Conservation (phyloP, 2,329 filamentous ascomycete species). For the Leptographium galeiforme region DNA sequence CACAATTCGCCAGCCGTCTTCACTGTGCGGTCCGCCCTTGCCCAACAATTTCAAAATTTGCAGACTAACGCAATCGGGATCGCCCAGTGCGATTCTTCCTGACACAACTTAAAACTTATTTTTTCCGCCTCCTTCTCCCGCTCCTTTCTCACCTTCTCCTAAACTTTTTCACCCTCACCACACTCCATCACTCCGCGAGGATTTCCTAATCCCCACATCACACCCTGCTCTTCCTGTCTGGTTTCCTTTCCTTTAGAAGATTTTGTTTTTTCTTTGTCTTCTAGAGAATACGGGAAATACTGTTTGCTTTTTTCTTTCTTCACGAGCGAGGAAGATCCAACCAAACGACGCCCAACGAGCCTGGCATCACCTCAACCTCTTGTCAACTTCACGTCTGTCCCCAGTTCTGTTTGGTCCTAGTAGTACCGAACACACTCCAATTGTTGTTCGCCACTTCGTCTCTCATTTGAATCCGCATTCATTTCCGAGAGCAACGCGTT, state of each 20-base stretch:
- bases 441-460: constrained; percentile 5
- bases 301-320: constrained; percentile 9
- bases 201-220: constrained; percentile 16
- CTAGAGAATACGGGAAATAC: constrained; percentile 25
- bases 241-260: constrained; percentile 29
- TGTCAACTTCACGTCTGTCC: neutral
- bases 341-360: constrained; percentile 14
- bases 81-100: constrained; percentile 7
- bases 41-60: neutral
- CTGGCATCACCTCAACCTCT: neutral
- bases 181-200: constrained; percentile 12
- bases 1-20: neutral
- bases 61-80: constrained; percentile 3
- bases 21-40: neutral
- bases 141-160: constrained; percentile 7
- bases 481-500: constrained; percentile 10
- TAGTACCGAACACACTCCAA: neutral
- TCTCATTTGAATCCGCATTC: constrained; percentile 10
- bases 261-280: constrained; percentile 25
- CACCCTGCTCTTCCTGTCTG: constrained; percentile 16
- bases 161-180: constrained; percentile 14
- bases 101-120: constrained; percentile 12
- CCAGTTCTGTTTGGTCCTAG: neutral
- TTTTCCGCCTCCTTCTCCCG: constrained; percentile 11
- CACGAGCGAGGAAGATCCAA: constrained; percentile 8